Evolutionary conservation across 257 asterid species (phyloP), one percentile per base, ranked within the genome.

Genomic region (Solanum paucissectum): DNA sequence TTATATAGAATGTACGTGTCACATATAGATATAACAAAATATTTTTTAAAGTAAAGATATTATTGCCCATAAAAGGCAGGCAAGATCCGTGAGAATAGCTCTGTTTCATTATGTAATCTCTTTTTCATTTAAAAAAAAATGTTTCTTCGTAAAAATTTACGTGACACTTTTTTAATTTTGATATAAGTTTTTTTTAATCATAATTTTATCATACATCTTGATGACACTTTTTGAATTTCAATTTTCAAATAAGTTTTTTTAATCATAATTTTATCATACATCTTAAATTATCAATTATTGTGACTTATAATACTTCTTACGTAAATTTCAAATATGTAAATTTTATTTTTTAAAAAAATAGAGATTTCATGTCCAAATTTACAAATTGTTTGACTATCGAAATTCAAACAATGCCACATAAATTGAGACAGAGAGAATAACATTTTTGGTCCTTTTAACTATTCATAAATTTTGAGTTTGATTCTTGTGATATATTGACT

Each of bases 71-170:
- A 21, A 88, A 87, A 46, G 86, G 83, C 13, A 60, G 91, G 90
- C 92, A 88, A 91, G 93, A 89, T 91, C 92, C 93, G 79, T 62
- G 90, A 88, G 87, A 86, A 87, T 25, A 89, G 93, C 87, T 76
- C 60, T 90, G 9, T 25, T 29, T 60, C n/a, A n/a, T n/a, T n/a
- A n/a, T n/a, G n/a, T n/a, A n/a, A n/a, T n/a, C n/a, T n/a, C n/a
- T n/a, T n/a, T n/a, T n/a, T n/a, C 64, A 18, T 6, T 74, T 58
- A 0, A 7, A 2, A 6, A 52, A 16, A 58, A 58, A 20, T 20
- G 25, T 58, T 55, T 20, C 27, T 5, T 21, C 12, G 3, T 60
- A 8, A 0, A 21, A 58, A 3, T 58, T 3, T 58, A 8, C 5
- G 0, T 58, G 27, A 21, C 1, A 0, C 4, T 21, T 60, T 60